Evolutionary conservation across 2,329 filamentous ascomycete genomes (phyloP), one percentile per base, ranked within the genome.

Genomic region (Akanthomyces dipterigenus): DNA sequence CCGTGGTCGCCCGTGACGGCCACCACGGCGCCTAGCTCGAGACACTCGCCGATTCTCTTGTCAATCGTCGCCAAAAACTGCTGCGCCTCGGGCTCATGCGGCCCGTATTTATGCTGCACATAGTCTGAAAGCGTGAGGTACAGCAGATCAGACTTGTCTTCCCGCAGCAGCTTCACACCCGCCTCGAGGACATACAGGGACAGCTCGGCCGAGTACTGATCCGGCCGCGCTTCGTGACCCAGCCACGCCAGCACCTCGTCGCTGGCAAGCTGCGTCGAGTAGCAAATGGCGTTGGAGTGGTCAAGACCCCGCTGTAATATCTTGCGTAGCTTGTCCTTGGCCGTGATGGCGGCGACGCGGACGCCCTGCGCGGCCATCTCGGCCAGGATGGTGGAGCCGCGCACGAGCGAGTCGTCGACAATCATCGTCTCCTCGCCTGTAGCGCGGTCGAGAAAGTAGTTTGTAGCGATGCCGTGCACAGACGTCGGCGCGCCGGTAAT

Each of bases 41-140:
- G 66, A 16, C 78, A 64, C 40, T 64, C 66, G n/a, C 69, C 67
- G 20, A 78, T 48, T 1, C 71, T 65, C 0, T 63, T 36, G 59
- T 78, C 76, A 20, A 78, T 64, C 1, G 64, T 66, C 3, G 63
- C 54, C 67, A 77, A 66, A 62, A 78, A 78, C 0, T 70, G 68
- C 54, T 76, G 68, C n/a, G 76, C 68, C 50, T 73, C 74, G 18
- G 67, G 63, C 11, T 65, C 67, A 2, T 72, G 70, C 4, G 76
- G 76, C 0, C 72, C 71, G 64, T 77, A 64, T 58, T 77, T 77
- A 63, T 78, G 76, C 65, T 78, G 76, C n/a, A 78, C 69, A 56
- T 70, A 79, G 63, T 78, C 76, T 3, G 76, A 78, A 1, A 78
- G 66, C 0, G 76, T 78, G 50, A 78, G 66, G 55, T 79, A 78